Evolutionary conservation across 2,329 filamentous ascomycete genomes (phyloP).

Genomic region (Fusarium foetens): DNA sequence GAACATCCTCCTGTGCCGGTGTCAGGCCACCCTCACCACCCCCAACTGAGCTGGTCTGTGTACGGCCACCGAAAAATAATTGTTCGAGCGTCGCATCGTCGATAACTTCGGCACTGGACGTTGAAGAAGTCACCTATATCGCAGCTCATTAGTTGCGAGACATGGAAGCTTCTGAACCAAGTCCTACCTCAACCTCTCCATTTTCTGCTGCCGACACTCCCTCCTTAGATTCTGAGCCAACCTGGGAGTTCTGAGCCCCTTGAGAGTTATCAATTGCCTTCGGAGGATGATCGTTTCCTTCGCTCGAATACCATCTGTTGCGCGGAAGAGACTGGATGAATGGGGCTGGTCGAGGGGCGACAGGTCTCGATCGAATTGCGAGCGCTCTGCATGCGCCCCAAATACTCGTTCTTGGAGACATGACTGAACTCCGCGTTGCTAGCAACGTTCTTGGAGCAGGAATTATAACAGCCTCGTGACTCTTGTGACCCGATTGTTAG

Average conservation of each 20-base stretch:
- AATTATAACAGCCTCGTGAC: conserved; percentile 37
- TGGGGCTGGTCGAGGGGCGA: conserved; percentile 37
- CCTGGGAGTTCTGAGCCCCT: conserved; percentile 16
- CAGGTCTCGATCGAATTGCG: conserved; percentile 45
- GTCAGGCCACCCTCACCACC: conserved; percentile 53
- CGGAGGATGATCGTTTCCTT: conserved; percentile 44
- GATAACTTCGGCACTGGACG: conserved; percentile 37
- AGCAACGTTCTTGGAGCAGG: conserved; percentile 42
- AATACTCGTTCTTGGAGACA: conserved; percentile 49
- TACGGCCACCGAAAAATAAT: conserved; percentile 51
- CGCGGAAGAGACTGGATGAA: conserved; percentile 38
- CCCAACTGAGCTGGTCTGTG: conserved; percentile 43
- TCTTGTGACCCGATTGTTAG: conserved; percentile 37
- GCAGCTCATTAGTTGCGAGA: conserved; percentile 28
- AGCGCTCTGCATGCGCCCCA: conserved; percentile 51
- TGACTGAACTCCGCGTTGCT: conserved; percentile 46
- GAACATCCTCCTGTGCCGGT: conserved; percentile 55
- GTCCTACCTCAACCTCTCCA: conserved; percentile 38
- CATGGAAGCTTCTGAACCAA: conserved; percentile 20
- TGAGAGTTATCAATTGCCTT: conserved; percentile 37
- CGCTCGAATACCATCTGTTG: conserved; percentile 48
- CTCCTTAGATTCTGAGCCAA: conserved; percentile 5
- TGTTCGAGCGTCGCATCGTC: conserved; percentile 52
- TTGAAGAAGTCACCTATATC: conserved; percentile 24
- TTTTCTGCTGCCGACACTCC: conserved; percentile 5